Base-by-base conservation (phyloP, 495 filamentous ascomycete genomes). In the Pyrenopolyporus hunteri region DNA sequence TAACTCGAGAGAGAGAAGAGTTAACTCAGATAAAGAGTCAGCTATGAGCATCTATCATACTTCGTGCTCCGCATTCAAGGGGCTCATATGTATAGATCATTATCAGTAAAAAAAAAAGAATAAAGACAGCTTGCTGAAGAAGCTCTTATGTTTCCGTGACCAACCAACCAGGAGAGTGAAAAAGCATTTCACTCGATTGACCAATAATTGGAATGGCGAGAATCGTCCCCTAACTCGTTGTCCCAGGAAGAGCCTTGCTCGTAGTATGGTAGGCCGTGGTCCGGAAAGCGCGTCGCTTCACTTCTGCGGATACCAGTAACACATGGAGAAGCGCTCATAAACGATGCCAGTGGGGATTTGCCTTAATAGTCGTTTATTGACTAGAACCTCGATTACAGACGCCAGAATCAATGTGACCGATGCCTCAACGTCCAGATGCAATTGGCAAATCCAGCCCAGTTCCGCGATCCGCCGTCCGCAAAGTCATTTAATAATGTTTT, bases 341-440 rank as follows among this genome's bases (percentile, higher is more conserved):
- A 31, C 16, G 17, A 54, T n/a, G 16, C 42, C 25, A 59, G 44
- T 52, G 3, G 4, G 10, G 40, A 37, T 56, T 49, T 67, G 64
- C 48, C 67, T 71, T 71, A 52, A 66, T 71, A 71, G 69, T 70
- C 70, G 75, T 73, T 73, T 77, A 76, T 77, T 80, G 78, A 80
- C 77, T 79, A 79, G 79, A 80, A 80, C 76, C 79, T 78, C 80
- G 72, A 82, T 79, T 80, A 82, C 79, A 80, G 79, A 82, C 79
- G 79, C 79, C 79, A 78, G 73, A 78, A 72, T 72, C 67, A 70
- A 78, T 82, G 77, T 78, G 78, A 79, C 78, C 74, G 76, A 76
- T 80, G 78, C 72, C 76, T 80, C 71, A 75, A 80, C 76, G 76
- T 80, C 78, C 77, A 79, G 78, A 82, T 82, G 79, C 79, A 82